Base-by-base conservation (phyloP, 805 yeast genomes). In the Saccharomycopsis guyanensis region DNA sequence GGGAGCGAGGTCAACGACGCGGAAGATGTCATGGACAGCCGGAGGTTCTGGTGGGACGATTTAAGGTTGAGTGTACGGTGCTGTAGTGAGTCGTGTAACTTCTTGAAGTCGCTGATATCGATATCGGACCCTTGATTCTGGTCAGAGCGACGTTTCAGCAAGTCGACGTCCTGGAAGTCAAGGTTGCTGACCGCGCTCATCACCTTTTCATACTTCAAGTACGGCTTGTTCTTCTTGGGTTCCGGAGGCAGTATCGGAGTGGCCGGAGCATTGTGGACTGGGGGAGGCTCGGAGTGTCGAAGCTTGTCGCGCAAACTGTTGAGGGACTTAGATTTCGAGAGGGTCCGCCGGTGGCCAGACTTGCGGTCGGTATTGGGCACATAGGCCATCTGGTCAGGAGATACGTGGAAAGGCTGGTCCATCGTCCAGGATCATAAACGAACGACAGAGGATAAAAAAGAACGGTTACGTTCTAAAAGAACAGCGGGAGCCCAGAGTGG, bases 111-210 rank as follows among this genome's bases (percentile, higher is more conserved):
- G 33, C 35, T 40, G 12, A 46, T 18, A 16, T 46, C 47, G 29
- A 22, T 22, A 34, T 47, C 39, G 15, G 10, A 18, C 27, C 24
- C 13, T 7, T 12, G 18, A 25, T 10, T 25, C 29, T 25, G 29
- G n/a, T n/a, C n/a, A n/a, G n/a, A n/a, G 10, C 29, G 6, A 6
- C 29, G 29, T 12, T 33, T 33, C 19, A 8, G 35, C 13, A 50
- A 42, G 37, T 50, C 53, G 12, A 50, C 47, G 32, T 50, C 53
- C 29, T 50, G 53, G 43, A 50, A 50, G 35, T 50, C 48, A 5
- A 31, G 43, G 16, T 37, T 32, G 18, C 45, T 34, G 7, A 39
- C 43, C 24, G 46, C 48, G 18, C 19, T 44, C 16, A 38, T 29
- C 38, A 49, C 32, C 29, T 49, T 43, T 5, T 41, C 40, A 24